phyloP scores from a whole-genome alignment of 371 early-diverging fungal species.

The Coemansia sp. region DNA sequence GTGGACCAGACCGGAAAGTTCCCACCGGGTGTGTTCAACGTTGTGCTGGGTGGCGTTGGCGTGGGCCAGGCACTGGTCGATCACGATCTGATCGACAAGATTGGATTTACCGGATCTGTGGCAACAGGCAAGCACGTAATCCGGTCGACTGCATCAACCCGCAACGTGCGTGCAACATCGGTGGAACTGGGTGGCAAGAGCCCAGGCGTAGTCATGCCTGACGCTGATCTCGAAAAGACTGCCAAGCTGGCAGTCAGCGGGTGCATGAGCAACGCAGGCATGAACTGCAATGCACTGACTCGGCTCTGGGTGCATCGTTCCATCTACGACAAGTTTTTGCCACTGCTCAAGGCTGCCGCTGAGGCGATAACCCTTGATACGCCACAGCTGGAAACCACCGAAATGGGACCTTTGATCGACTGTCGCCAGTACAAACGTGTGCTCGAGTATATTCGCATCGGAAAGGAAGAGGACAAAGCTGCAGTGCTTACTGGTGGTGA shows the following conservation, averaged over 20 bases:
- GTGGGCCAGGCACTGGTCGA: constrained; percentile 59
- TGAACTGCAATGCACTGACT: constrained; percentile 86
- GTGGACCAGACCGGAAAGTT: constrained; percentile 53
- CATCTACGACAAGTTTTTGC: constrained; percentile 70
- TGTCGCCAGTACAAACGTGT: constrained; percentile 74
- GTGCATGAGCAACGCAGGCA: constrained; percentile 80
- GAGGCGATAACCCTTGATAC: constrained; percentile 56
- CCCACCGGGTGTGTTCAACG: constrained; percentile 71
- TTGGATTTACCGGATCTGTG: constrained; percentile 65
- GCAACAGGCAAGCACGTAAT: constrained; percentile 78
- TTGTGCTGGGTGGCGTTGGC: constrained; percentile 62
- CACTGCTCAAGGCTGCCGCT: constrained; percentile 61
- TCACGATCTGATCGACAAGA: constrained; percentile 58
- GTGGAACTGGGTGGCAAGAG: constrained; percentile 93
- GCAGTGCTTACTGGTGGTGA: constrained; percentile 66
- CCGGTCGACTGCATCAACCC: constrained; percentile 62
- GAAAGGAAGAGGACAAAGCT: constrained; percentile 39
- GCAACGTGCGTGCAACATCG: constrained; percentile 71
- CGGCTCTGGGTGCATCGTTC: constrained; percentile 80
- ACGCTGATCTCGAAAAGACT: constrained; percentile 77
- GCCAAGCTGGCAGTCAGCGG: constrained; percentile 70
- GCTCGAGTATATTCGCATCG: constrained; percentile 56
- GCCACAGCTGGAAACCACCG: constrained; percentile 62
- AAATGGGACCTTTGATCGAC: constrained; percentile 77
- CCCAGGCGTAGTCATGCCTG: constrained; percentile 80